Percentiles rank a stretch among this genome's conserved stretches.
phyloP scores from a whole-genome alignment of 2,329 filamentous ascomycete genomes.

The Penicillium sp. region DNA sequence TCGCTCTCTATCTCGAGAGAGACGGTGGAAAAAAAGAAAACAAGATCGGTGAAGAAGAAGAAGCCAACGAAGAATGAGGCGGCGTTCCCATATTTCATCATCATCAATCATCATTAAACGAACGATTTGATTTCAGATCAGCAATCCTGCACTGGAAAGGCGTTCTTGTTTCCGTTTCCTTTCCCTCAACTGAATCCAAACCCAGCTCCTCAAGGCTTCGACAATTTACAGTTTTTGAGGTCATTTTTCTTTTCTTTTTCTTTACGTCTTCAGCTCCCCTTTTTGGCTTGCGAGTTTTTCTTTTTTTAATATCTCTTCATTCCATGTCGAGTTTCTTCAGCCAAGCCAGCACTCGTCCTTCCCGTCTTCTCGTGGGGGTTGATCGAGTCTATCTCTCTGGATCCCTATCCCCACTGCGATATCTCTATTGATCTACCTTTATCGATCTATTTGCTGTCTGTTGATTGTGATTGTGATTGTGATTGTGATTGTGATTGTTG shows the following conservation, averaged over 20 bases:
- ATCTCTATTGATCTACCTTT: background rate
- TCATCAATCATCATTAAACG: background rate
- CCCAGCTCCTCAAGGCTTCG: background rate
- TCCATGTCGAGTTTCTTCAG: slow-evolving; percentile 11
- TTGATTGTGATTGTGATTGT: background rate
- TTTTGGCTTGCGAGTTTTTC: slow-evolving; percentile 3
- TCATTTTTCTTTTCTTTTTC: slow-evolving; percentile 4
- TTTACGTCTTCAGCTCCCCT: background rate
- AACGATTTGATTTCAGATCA: background rate
- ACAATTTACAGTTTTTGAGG: background rate
- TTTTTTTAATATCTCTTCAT: background rate
- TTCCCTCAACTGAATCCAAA: background rate
- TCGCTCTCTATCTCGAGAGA: background rate
- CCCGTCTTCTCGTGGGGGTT: slow-evolving; percentile 1
- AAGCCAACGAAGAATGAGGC: background rate
- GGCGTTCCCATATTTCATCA: background rate
- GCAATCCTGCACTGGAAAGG: slow-evolving; percentile 6
- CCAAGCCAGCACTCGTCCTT: background rate
- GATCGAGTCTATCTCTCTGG: background rate
- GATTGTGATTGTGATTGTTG: background rate
- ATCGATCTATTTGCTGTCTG: background rate
- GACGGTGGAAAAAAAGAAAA: slow-evolving; percentile 5
- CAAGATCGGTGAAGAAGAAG: slow-evolving; percentile 6
- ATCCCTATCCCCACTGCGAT: background rate
- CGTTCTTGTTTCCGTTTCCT: background rate